Percentiles rank a stretch among this genome's conserved stretches.
phyloP scores from a whole-genome alignment of 345 rosid genomes.

The Salix exigua region DNA sequence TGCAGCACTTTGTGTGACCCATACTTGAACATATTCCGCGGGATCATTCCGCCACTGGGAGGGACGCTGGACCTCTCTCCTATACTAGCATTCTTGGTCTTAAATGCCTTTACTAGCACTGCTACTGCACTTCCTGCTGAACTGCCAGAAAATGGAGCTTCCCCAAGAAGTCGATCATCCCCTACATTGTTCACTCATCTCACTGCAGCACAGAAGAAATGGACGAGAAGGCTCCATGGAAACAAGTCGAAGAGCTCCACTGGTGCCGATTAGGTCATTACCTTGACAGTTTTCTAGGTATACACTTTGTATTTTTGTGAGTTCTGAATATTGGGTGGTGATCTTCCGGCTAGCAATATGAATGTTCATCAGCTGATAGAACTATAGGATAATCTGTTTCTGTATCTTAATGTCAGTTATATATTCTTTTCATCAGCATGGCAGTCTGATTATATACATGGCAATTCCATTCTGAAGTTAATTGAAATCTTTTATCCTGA shows the following conservation, averaged over 20 bases:
- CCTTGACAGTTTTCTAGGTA: neutral
- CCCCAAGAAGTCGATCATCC: slow-evolving; percentile 24
- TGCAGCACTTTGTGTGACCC: slow-evolving; percentile 87
- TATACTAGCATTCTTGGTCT: slow-evolving; percentile 75
- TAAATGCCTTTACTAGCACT: slow-evolving; percentile 73
- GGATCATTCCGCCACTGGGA: slow-evolving; percentile 89
- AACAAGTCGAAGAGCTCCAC: slow-evolving; percentile 29
- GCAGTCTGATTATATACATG: neutral
- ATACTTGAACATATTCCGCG: slow-evolving; percentile 90
- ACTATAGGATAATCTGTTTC: neutral
- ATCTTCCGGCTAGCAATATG: neutral
- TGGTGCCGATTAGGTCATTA: slow-evolving; percentile 19
- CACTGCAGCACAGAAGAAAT: slow-evolving; percentile 51
- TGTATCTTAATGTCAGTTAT: neutral
- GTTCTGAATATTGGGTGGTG: neutral
- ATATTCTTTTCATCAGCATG: neutral
- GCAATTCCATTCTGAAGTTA: neutral
- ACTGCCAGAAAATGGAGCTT: slow-evolving; percentile 42
- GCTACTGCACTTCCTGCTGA: slow-evolving; percentile 86
- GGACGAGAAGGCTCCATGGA: slow-evolving; percentile 58
- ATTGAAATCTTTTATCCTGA: neutral
- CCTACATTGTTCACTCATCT: slow-evolving; percentile 16
- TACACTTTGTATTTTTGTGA: neutral
- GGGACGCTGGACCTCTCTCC: slow-evolving; percentile 86
- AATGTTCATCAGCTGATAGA: neutral